These are phyloP conservation scores for Rutidosis leptorrhynchoides DNA, from an alignment of 129 eudicot genomes.

Conservation along the genomic window DNA sequence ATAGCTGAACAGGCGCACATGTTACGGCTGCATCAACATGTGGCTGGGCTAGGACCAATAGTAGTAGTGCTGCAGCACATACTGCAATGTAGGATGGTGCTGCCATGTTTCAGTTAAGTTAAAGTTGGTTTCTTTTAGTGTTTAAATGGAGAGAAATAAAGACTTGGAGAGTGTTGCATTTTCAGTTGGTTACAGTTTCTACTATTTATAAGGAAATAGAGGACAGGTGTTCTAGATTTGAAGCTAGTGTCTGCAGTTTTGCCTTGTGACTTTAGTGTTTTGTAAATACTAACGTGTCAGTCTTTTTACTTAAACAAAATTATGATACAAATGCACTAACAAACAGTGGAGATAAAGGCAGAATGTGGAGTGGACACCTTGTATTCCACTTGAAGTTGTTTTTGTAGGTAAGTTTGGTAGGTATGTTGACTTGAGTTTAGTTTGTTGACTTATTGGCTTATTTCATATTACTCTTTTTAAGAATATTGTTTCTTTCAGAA, in stretches of 20 bases:
- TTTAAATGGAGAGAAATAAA: constrained; percentile 13
- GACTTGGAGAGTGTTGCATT: constrained; percentile 24
- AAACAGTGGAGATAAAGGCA: background rate
- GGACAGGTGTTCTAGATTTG: background rate
- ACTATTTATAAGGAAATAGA: constrained; percentile 20
- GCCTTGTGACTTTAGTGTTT: background rate
- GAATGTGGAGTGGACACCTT: constrained; percentile 13
- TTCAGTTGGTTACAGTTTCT: background rate
- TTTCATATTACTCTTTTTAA: no score
- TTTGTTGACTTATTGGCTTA: constrained; percentile 1
- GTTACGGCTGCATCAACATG: constrained; percentile 35
- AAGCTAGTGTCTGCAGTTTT: no score
- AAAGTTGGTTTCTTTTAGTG: background rate
- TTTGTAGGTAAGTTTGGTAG: constrained; percentile 9
- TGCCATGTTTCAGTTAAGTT: background rate
- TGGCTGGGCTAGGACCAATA: constrained; percentile 15
- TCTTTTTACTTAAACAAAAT: background rate
- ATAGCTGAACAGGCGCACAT: constrained; percentile 35
- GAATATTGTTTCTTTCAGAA: no score
- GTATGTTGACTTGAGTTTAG: background rate
- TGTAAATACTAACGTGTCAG: background rate
- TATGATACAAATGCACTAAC: background rate
- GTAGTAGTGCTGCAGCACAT: constrained; percentile 10
- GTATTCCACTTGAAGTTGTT: constrained; percentile 16
- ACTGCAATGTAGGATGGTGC: constrained; percentile 10